Base-by-base conservation (phyloP, 345 rosid genomes). In the Boechera retrofracta region DNA sequence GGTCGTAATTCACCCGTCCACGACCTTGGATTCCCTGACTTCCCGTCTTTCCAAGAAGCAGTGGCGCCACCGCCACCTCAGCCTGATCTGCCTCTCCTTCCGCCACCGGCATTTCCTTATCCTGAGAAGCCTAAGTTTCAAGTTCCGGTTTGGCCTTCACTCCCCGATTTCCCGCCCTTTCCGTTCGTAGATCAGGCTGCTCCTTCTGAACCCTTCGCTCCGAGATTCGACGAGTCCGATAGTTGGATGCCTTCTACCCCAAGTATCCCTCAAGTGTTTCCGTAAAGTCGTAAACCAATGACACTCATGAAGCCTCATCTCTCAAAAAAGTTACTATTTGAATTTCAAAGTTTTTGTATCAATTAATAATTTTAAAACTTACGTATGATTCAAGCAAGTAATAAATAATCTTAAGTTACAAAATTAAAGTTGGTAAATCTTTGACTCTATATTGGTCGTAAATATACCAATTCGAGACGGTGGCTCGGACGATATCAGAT, bases 171-270 rank as follows among this genome's bases (percentile, higher is more conserved):
- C 10, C 58, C 58, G 6, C 77, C 77, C 21, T 49, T 78, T 52
- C 81, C 81, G 15, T 72, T 78, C 21, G 41, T 73, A 38, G 74
- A 72, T 15, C 77, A 57, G 42, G 26, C 77, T 29, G 57, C 64
- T 51, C 64, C 77, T 41, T 67, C 74, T 1, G 73, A 51, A 24
- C 64, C 35, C 5, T 51, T 44, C 7, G 41, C 49, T 41, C 81
- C 69, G 1, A 44, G 52, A 49, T 52, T 66, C 3, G 77, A 67
- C 6, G 77, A 59, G 36, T 72, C 73, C 2, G 41, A 26, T 39
- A 67, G 29, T 59, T 73, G 69, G 69, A 55, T 78, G 64, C 78
- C 81, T 72, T 78, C 81, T 59, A 53, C 63, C 32, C 69, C 81
- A 72, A 78, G 77, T 26, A 72, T 5, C 65, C 77, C 63, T 64